Conservation (phyloP, 192 early-diverging fungal species). For the Thamnidium elegans region DNA sequence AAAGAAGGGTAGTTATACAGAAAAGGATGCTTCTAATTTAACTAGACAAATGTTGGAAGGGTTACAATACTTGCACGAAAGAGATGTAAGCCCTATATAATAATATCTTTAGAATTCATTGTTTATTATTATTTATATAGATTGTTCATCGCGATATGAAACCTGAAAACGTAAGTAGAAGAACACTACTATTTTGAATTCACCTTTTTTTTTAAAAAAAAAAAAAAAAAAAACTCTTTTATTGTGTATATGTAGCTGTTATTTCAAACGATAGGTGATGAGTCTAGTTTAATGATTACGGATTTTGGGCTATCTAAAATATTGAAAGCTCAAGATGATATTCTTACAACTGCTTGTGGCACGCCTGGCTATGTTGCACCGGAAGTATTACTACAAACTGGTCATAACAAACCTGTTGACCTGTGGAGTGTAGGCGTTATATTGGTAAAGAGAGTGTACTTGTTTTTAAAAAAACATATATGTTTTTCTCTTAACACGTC, state of each 20-base stretch:
- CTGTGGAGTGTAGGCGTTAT: slow-evolving; percentile 95
- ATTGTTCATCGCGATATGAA: slow-evolving; percentile 87
- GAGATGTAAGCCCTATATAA: slow-evolving; percentile 44
- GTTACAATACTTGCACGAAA: slow-evolving; percentile 82
- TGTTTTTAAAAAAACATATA: no score
- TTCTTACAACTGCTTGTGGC: slow-evolving; percentile 85
- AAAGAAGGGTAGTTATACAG: slow-evolving; percentile 74
- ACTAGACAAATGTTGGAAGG: slow-evolving; percentile 75
- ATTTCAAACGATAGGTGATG: slow-evolving; percentile 55
- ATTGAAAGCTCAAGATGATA: slow-evolving; percentile 68
- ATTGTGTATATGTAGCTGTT: slow-evolving; percentile 46
- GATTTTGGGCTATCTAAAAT: slow-evolving; percentile 87
- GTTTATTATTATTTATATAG: slow-evolving; percentile 20
- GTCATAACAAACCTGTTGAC: slow-evolving; percentile 92
- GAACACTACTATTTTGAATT: neutral
- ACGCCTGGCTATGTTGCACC: slow-evolving; percentile 87
- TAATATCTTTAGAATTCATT: neutral
- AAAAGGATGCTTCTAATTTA: slow-evolving; percentile 76
- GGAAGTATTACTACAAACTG: slow-evolving; percentile 81
- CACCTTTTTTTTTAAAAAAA: neutral
- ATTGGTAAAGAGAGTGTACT: slow-evolving; percentile 48
- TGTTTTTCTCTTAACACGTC: no score
- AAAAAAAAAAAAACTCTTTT: neutral
- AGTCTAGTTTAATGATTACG: slow-evolving; percentile 77
- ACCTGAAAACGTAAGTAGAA: slow-evolving; percentile 70